phyloP scores from a whole-genome alignment of 441 rosid genomes.

The Croton setiger region DNA sequence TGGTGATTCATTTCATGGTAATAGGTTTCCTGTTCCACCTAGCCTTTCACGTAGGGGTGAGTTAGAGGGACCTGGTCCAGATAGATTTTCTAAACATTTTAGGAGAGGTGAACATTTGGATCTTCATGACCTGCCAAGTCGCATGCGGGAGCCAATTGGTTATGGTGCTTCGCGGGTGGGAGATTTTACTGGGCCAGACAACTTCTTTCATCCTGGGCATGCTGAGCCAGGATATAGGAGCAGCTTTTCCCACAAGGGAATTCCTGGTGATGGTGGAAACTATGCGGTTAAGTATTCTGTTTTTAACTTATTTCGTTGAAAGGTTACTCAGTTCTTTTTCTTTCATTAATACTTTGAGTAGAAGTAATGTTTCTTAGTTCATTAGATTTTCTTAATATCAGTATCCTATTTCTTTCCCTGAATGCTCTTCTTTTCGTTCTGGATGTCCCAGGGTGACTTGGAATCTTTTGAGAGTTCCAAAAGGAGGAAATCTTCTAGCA shows the following conservation, averaged over 20 bases:
- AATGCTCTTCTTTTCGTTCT: slow-evolving; percentile 5
- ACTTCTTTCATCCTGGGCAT: slow-evolving; percentile 35
- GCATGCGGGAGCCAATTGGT: slow-evolving; percentile 42
- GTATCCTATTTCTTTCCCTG: background rate
- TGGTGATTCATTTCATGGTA: slow-evolving; percentile 40
- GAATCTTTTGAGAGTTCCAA: slow-evolving; percentile 50
- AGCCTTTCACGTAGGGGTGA: slow-evolving; percentile 45
- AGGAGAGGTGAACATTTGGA: slow-evolving; percentile 54
- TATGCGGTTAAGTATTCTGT: slow-evolving; percentile 39
- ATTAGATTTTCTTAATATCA: background rate
- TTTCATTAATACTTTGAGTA: background rate
- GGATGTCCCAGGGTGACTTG: slow-evolving; percentile 40
- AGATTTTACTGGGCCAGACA: slow-evolving; percentile 38
- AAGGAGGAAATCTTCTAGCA: slow-evolving; percentile 50
- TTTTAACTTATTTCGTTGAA: background rate
- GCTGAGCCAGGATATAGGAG: slow-evolving; percentile 71
- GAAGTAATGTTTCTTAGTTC: background rate
- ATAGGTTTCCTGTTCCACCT: slow-evolving; percentile 42
- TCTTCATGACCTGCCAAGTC: slow-evolving; percentile 35
- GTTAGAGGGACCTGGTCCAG: slow-evolving; percentile 53
- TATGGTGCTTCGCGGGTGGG: slow-evolving; percentile 43
- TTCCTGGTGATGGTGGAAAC: slow-evolving; percentile 43
- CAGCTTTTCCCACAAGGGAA: slow-evolving; percentile 43
- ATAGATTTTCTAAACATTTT: slow-evolving; percentile 42
- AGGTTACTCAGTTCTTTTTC: slow-evolving; percentile 4